Conservation (phyloP, 1,284 basidiomycete genomes). For the Irpex lacteus region DNA sequence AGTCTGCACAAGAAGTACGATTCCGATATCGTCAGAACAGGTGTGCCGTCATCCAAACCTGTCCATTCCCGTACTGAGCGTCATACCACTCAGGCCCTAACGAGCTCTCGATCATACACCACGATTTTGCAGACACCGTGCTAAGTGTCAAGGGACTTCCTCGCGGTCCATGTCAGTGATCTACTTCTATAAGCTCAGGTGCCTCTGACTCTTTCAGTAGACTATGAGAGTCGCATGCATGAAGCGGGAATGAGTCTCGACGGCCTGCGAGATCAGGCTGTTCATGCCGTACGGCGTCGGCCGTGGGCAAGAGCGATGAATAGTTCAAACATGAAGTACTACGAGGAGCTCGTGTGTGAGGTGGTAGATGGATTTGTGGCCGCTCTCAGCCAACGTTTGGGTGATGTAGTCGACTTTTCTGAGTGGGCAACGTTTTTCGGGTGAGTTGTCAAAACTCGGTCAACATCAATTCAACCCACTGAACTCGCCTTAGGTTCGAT, state of each 20-base stretch:
- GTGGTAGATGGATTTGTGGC: slow-evolving; percentile 3
- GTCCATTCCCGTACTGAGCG: not conserved
- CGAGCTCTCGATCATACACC: slow-evolving; percentile 13
- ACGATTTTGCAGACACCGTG: slow-evolving; percentile 6
- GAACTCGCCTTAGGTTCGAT: no score
- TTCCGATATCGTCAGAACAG: slow-evolving; percentile 13
- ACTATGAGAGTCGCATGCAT: slow-evolving; percentile 14
- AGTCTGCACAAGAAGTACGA: slow-evolving; percentile 12
- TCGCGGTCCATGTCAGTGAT: slow-evolving; percentile 15
- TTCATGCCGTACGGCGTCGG: slow-evolving; percentile 18
- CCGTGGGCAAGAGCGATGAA: slow-evolving; percentile 20
- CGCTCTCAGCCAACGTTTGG: slow-evolving; percentile 6
- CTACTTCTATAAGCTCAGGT: not conserved
- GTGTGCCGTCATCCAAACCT: slow-evolving; percentile 2
- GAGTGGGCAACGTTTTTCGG: slow-evolving; percentile 19
- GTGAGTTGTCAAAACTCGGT: not conserved
- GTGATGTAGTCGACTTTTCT: slow-evolving; percentile 12
- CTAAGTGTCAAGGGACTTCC: slow-evolving; percentile 11
- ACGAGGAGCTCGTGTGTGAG: slow-evolving; percentile 12
- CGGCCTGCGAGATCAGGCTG: slow-evolving; percentile 9
- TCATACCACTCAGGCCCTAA: slow-evolving; percentile 11
- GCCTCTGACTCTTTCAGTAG: slow-evolving; percentile 5
- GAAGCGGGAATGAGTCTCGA: slow-evolving; percentile 12
- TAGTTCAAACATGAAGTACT: slow-evolving; percentile 14
- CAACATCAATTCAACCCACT: no score